These are phyloP conservation scores for Thelonectria olida DNA, from an alignment of 2,329 filamentous ascomycete species.

Conservation along the genomic window DNA sequence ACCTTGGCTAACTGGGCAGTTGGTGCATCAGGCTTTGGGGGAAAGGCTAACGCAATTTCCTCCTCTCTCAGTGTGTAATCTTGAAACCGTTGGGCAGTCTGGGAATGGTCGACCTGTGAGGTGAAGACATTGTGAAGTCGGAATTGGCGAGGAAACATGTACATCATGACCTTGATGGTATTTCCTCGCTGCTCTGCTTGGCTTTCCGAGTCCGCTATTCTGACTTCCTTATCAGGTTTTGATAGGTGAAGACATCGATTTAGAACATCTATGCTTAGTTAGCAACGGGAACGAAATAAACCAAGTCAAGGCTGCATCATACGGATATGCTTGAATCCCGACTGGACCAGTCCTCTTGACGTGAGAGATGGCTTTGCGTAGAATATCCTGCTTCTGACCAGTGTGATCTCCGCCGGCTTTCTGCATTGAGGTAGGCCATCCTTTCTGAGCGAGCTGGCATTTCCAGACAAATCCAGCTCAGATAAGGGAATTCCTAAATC, in stretches of 20 bases:
- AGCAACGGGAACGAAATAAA: conserved; percentile 3
- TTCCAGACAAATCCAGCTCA: conserved; percentile 49
- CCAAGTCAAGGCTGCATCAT: conserved; percentile 46
- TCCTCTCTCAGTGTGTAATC: conserved; percentile 88
- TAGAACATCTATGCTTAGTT: conserved; percentile 71
- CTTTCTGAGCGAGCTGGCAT: conserved; percentile 12
- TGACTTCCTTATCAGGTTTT: not conserved
- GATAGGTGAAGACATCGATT: conserved; percentile 67
- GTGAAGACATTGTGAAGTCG: conserved; percentile 93
- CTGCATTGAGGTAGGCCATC: conserved; percentile 13
- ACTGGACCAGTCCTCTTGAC: conserved; percentile 70
- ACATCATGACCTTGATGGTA: conserved; percentile 81
- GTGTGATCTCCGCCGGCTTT: conserved; percentile 69
- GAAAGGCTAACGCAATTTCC: conserved; percentile 67
- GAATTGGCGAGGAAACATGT: conserved; percentile 93
- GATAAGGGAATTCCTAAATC: conserved; percentile 60
- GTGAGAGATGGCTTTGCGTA: conserved; percentile 82
- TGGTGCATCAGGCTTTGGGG: conserved; percentile 21
- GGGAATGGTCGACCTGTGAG: conserved; percentile 67
- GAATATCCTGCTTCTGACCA: conserved; percentile 86
- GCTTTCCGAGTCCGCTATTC: not conserved
- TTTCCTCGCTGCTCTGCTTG: conserved; percentile 48
- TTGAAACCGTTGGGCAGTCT: conserved; percentile 78
- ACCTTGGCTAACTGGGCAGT: conserved; percentile 45
- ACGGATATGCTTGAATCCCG: conserved; percentile 86